Conservation (phyloP, 306 rosid species). For the Pterocarpus santalinus region DNA sequence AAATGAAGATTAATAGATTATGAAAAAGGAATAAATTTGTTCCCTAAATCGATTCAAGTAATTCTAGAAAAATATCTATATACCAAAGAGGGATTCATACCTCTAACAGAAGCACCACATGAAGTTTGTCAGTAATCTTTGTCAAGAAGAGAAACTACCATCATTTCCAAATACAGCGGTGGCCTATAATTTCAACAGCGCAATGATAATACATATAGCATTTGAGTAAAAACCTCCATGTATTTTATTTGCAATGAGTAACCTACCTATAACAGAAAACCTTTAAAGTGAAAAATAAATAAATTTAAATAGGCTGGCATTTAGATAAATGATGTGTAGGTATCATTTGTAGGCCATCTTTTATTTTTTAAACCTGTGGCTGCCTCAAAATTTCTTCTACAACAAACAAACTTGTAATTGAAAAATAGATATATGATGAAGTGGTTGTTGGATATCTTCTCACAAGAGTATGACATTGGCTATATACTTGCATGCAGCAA, state of each 20-base stretch:
- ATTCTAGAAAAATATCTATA: too few relatives aligned
- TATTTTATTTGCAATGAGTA: not conserved
- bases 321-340: too few relatives aligned
- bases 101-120: too few relatives aligned
- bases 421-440: not conserved
- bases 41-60: too few relatives aligned
- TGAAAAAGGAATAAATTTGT: too few relatives aligned
- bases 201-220: not conserved
- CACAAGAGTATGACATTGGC: slow-evolving; percentile 41
- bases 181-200: not conserved
- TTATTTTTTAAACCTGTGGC: not conserved
- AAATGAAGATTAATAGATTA: too few relatives aligned
- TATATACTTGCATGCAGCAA: not conserved
- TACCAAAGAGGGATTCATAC: too few relatives aligned
- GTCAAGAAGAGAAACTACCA: too few relatives aligned
- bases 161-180: not conserved
- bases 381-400: not conserved
- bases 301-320: too few relatives aligned
- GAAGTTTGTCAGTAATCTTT: too few relatives aligned
- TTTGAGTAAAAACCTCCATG: too few relatives aligned
- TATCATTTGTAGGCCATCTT: not conserved
- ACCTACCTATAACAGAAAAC: not conserved
- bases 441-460: slow-evolving; percentile 36
- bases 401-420: not conserved
- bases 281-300: too few relatives aligned